phyloP scores from a whole-genome alignment of 2,329 filamentous ascomycete genomes.

The Clonostachys rhizophaga region DNA sequence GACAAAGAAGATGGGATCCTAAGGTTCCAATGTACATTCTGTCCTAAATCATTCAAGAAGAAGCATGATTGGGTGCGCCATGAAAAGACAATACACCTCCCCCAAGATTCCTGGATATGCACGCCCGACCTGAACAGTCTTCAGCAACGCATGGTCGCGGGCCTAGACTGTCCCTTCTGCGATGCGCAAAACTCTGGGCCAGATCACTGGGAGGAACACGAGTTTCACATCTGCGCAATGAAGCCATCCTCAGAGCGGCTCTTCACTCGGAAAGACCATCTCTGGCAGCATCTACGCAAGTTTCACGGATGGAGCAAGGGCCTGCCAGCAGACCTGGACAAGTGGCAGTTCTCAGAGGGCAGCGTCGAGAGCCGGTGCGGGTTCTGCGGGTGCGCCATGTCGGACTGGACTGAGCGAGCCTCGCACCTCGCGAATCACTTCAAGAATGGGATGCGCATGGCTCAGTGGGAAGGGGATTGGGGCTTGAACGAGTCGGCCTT shows the following conservation, averaged over 20 bases:
- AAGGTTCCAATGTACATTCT: conserved; percentile 4
- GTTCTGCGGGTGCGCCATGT: conserved; percentile 15
- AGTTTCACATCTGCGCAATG: conserved; percentile 44
- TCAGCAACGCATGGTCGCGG: conserved; percentile 17
- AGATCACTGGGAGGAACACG: conserved; percentile 29
- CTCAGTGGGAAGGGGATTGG: conserved; percentile 13
- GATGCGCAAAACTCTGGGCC: conserved; percentile 22
- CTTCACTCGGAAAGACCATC: conserved; percentile 34
- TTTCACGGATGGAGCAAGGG: conserved; percentile 35
- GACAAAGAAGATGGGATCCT: neutral
- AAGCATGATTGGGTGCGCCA: conserved; percentile 26
- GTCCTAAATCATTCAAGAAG: conserved; percentile 1
- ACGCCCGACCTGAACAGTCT: conserved; percentile 9
- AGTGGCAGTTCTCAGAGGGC: conserved; percentile 16
- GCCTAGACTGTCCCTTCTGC: conserved; percentile 26
- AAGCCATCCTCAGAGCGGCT: conserved; percentile 33
- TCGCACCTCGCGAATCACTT: conserved; percentile 21
- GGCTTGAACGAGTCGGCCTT: no score
- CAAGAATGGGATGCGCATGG: conserved; percentile 8
- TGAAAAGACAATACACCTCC: conserved; percentile 43
- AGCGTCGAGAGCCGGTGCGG: conserved; percentile 17
- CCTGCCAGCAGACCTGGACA: no score
- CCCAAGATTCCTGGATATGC: conserved; percentile 43
- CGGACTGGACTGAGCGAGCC: conserved; percentile 18
- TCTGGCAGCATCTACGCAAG: conserved; percentile 34